Conservation (phyloP, 148 eudicot species). For the Hydrangea macrophylla region DNA sequence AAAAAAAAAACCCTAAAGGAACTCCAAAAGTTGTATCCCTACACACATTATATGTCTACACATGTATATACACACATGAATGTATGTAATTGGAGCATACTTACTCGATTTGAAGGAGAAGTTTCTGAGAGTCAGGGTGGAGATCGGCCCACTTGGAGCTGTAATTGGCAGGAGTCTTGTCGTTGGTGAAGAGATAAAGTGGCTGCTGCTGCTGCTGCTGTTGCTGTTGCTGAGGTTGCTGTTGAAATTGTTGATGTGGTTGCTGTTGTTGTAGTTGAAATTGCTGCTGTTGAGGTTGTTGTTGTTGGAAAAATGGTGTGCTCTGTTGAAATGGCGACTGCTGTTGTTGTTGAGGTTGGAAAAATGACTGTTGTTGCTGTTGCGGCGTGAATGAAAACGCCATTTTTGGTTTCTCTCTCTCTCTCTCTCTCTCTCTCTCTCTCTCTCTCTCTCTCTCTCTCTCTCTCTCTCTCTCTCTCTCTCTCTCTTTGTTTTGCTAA, state of each 20-base stretch:
- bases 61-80: not conserved
- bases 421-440: not conserved
- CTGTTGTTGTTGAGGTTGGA: conserved; percentile 37
- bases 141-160: conserved; percentile 90
- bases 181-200: conserved; percentile 74
- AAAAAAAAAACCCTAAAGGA: not conserved
- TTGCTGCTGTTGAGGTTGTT: conserved; percentile 29
- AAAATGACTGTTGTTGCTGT: conserved; percentile 33
- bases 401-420: conserved; percentile 30
- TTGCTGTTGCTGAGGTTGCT: conserved; percentile 38
- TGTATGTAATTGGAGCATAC: conserved; percentile 27
- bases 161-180: conserved; percentile 74
- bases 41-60: not conserved
- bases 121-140: conserved; percentile 87
- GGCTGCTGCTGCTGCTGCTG: conserved; percentile 64
- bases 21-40: not conserved
- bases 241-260: conserved; percentile 20
- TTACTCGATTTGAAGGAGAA: conserved; percentile 85
- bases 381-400: conserved; percentile 64
- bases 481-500: not conserved
- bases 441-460: not conserved
- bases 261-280: conserved; percentile 17
- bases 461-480: too few species aligned
- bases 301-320: conserved; percentile 23
- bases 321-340: conserved; percentile 24